phyloP scores from a whole-genome alignment of 108 stramenopile species.

The Cyclotella baltica region DNA sequence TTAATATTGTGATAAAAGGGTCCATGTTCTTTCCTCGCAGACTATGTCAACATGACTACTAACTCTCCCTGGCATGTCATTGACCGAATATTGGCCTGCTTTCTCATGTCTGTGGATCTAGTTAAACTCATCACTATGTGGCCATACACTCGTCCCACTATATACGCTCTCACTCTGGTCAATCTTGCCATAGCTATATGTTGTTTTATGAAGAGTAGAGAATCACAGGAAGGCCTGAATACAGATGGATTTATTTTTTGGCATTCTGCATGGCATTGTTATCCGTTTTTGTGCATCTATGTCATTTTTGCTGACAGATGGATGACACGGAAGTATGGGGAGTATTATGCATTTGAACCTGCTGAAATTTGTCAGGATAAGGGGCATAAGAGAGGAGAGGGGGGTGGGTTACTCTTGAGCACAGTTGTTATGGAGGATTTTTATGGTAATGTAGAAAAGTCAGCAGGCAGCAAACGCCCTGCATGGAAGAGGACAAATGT shows the following conservation, averaged over 20 bases:
- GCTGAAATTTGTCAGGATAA: too few species aligned
- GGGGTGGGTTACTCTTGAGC: background rate
- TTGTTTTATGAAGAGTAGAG: slow-evolving; percentile 49
- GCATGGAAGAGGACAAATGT: too few species aligned
- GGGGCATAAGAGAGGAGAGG: background rate
- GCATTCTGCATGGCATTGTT: slow-evolving; percentile 57
- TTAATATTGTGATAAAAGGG: slow-evolving; percentile 21
- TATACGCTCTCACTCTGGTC: slow-evolving; percentile 28
- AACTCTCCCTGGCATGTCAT: slow-evolving; percentile 42
- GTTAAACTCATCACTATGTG: slow-evolving; percentile 41
- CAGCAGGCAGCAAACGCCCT: too few species aligned
- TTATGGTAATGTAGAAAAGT: background rate
- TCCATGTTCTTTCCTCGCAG: slow-evolving; percentile 55
- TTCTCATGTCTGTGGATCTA: slow-evolving; percentile 39
- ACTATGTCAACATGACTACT: slow-evolving; percentile 55
- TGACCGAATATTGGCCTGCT: slow-evolving; percentile 47
- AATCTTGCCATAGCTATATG: slow-evolving; percentile 23
- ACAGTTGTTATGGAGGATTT: background rate
- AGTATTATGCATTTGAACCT: background rate
- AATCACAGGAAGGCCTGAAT: slow-evolving; percentile 29
- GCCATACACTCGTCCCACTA: slow-evolving; percentile 46
- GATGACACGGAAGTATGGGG: background rate
- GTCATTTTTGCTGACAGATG: background rate
- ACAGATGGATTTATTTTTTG: slow-evolving; percentile 55
- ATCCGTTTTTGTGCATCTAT: slow-evolving; percentile 17